Base-by-base conservation (phyloP, 352 stramenopile species). In the Globisporangium alternatum region DNA sequence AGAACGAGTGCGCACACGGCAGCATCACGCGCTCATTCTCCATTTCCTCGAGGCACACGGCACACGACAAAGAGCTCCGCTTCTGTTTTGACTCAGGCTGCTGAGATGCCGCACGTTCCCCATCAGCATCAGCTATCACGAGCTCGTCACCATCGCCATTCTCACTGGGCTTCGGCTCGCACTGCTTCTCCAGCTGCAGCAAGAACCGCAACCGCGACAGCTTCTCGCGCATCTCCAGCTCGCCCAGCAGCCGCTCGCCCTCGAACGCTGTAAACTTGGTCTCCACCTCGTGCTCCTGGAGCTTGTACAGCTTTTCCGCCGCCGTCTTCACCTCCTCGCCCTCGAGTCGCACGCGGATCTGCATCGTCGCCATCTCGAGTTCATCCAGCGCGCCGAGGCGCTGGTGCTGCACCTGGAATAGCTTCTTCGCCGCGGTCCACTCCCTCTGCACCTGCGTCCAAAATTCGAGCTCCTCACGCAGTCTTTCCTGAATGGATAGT, bases 1-100 rank as follows among this genome's bases (percentile, higher is more conserved):
- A 93, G 35, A 97, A 96, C 0, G 68, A 81, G 73, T 98, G 93
- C 0, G 90, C 93, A 64, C 93, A 98, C 28, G 70, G 65, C 1
- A 98, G 70, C 65, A 98, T 76, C 19, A 82, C 81, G 39, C 81
- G 76, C 22, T 87, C 79, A 19, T 74, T 69, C 2, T 74, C 64
- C 53, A 97, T 83, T 35, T 74, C 60, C 47, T 91, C 78, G 2
- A 96, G 74, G 66, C 91, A 98, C 22, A 98, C 76, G 3, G 78
- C 75, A 56, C 90, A 97, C 48, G 63, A 43, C 8, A 8, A 22
- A 3, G 43, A 25, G 21, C 58, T 33, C 70, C 30, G 78, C 44
- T 31, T 67, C 28, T 51, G 49, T 2, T 12, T 37, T 28, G 7
- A 10, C 8, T 41, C 9, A 41, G 9, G 12, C 9, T 41, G 9